phyloP scores from a whole-genome alignment of 352 stramenopile genomes.

The Phytophthora citricola region DNA sequence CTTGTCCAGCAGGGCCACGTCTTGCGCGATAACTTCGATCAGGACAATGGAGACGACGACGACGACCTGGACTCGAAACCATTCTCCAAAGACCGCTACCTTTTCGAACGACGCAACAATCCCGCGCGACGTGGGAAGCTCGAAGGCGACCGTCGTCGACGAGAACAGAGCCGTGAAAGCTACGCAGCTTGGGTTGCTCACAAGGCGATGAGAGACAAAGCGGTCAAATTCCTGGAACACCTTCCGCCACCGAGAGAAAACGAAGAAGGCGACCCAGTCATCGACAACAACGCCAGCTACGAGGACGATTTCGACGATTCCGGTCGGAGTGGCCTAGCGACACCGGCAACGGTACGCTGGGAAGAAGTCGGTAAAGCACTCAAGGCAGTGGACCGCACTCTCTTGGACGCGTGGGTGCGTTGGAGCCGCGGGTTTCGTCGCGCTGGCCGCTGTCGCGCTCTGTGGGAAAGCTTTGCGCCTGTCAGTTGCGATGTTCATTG shows the following conservation, averaged over 20 bases:
- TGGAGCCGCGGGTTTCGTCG: constrained; percentile 79
- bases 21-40: constrained; percentile 77
- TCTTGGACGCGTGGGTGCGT: constrained; percentile 84
- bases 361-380: constrained; percentile 88
- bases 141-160: constrained; percentile 46
- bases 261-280: constrained; percentile 17
- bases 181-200: constrained; percentile 81
- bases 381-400: constrained; percentile 86
- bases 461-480: constrained; percentile 90
- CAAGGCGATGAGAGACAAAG: constrained; percentile 83
- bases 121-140: constrained; percentile 57
- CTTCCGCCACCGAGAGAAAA: constrained; percentile 58
- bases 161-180: constrained; percentile 72
- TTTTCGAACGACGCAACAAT: constrained; percentile 79
- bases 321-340: constrained; percentile 20
- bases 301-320: constrained; percentile 45
- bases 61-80: constrained; percentile 35
- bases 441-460: constrained; percentile 59
- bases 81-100: constrained; percentile 77
- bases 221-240: constrained; percentile 73
- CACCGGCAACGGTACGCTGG: constrained; percentile 57
- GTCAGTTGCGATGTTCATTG: constrained; percentile 90
- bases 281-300: constrained; percentile 35
- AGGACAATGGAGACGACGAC: constrained; percentile 51
- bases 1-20: constrained; percentile 83